Evolutionary conservation across 1,139 yeast species (phyloP), one percentile per base, ranked within the genome.

Genomic region (Diutina scorzettiae): DNA sequence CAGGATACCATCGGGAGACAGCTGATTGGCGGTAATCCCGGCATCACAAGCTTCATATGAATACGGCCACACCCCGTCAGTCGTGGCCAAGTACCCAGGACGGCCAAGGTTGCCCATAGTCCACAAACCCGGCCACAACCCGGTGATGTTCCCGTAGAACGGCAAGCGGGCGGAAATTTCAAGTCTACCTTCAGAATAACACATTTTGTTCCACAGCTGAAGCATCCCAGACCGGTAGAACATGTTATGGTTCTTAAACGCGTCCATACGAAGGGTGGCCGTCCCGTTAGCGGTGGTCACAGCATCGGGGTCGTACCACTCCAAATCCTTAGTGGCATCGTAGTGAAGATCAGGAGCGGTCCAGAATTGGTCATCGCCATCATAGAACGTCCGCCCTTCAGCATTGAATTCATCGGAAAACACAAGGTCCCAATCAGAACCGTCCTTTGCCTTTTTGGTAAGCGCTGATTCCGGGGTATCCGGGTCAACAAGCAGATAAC

Each of bases 11-110:
- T 84, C 95, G 1, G 81, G 69, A 0, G 86, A 72, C 11, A 87
- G 78, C 61, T 85, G 95, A 56, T 85, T 85, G n/a, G 93, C 81
- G 9, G 95, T 83, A 47, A 84, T 84, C 48, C 95, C 95, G 4
- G 84, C 84, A 66, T 85, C 95, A 63, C 95, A 85, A 18, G 73
- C 60, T 33, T 78, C 76, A 56, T 85, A 85, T 12, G 86, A 69
- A 53, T 84, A 85, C 2, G 95, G 95, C 95, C 95, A 85, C n/a
- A 82, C 80, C 37, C 95, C 95, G 39, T 83, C 91, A 3, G 94
- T 74, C 7, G 85, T 60, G 3, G 89, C 87, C 56, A 76, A 57
- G 56, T 72, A 84, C 8, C 95, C 95, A 0, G 95, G 86, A 51
- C 95, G 71, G 23, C 83, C 95, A 45, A 85, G 64, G 53, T 85